phyloP scores from a whole-genome alignment of 371 early-diverging fungal genomes.

The Batkoa obscura region DNA sequence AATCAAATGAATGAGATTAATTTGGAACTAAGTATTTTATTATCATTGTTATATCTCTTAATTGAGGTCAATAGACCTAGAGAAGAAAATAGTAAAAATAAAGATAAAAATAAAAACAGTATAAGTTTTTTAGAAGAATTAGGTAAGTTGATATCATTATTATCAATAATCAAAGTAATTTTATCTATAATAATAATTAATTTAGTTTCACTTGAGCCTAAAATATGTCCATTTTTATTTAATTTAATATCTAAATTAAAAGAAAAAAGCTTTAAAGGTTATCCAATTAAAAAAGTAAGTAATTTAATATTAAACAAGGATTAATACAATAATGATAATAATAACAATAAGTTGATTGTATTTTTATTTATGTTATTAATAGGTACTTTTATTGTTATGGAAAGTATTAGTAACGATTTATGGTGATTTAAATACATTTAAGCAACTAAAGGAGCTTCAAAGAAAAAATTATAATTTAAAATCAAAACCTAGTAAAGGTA shows the following conservation, averaged over 20 bases:
- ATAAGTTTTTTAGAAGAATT: neutral
- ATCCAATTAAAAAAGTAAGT: slow-evolving; percentile 3
- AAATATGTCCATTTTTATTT: neutral
- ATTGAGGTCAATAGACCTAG: neutral
- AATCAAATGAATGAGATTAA: neutral
- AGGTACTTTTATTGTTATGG: neutral
- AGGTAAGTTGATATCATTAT: neutral
- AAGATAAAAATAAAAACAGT: neutral
- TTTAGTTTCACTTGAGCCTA: neutral
- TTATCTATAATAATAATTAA: neutral
- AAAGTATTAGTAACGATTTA: neutral
- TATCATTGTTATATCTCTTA: neutral
- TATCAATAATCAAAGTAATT: neutral
- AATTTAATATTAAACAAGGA: neutral
- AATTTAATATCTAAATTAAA: neutral
- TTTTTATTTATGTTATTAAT: neutral
- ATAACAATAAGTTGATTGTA: neutral
- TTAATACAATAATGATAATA: no score
- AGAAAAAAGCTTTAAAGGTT: slow-evolving; percentile 5
- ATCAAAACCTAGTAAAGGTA: neutral
- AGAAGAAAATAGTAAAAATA: neutral
- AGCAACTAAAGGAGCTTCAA: neutral
- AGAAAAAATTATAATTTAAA: neutral
- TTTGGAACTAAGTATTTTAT: neutral
- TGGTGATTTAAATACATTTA: neutral